Percentiles rank a stretch among this genome's conserved stretches.
These are phyloP conservation scores for Pythium scleroteichum DNA, from an alignment of 352 stramenopile species.

Conservation along the genomic window DNA sequence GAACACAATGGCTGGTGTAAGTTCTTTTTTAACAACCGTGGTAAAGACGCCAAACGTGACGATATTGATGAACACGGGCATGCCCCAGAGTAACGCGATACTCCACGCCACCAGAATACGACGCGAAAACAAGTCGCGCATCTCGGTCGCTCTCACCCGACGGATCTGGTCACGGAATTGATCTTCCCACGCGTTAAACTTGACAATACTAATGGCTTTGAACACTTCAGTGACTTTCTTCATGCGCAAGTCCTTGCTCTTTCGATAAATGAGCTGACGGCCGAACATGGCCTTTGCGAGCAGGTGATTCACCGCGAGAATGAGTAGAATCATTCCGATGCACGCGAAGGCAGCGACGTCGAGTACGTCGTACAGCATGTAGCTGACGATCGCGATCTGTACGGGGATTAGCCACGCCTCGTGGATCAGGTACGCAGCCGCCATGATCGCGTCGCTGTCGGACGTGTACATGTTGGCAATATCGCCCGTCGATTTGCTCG, in stretches of 20 bases:
- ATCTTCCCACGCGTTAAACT: conserved; percentile 92
- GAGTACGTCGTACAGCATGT: conserved; percentile 46
- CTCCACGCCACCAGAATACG: conserved; percentile 42
- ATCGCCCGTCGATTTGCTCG: conserved; percentile 47
- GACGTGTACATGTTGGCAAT: conserved; percentile 69
- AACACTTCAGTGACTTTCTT: conserved; percentile 52
- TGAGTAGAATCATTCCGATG: conserved; percentile 48
- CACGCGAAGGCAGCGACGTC: conserved; percentile 47
- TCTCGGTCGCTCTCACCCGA: conserved; percentile 28
- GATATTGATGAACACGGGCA: conserved; percentile 56
- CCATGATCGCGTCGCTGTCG: conserved; percentile 49
- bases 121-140: conserved; percentile 34
- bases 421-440: conserved; percentile 49
- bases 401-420: conserved; percentile 56
- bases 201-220: conserved; percentile 87
- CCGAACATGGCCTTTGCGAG: conserved; percentile 40
- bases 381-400: conserved; percentile 53
- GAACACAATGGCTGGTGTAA: conserved; percentile 80
- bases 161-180: conserved; percentile 76
- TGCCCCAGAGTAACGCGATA: conserved; percentile 28
- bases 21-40: conserved; percentile 65
- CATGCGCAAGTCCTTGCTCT: conserved; percentile 47
- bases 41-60: conserved; percentile 48
- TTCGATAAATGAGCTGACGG: conserved; percentile 26
- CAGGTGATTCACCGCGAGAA: conserved; percentile 43